These are phyloP conservation scores for Pyrus hybrid DNA, from an alignment of 331 rosid species.

Conservation along the genomic window DNA sequence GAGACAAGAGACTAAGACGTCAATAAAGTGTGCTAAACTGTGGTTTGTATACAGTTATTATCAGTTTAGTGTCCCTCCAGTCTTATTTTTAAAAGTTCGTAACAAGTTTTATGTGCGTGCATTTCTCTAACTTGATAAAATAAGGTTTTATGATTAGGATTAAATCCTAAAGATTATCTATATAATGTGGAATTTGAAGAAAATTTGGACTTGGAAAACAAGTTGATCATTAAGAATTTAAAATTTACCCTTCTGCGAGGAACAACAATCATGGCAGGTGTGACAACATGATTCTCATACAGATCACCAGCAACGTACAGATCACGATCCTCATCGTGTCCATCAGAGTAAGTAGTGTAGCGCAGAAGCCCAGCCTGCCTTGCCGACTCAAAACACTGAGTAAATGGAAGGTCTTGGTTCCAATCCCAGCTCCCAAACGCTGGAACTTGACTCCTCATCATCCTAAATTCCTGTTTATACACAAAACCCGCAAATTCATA, in stretches of 20 bases:
- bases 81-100: no score
- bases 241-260: conserved; percentile 64
- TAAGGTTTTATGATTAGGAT: no score
- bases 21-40: no score
- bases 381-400: conserved; percentile 82
- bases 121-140: no score
- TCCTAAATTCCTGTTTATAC: conserved; percentile 2
- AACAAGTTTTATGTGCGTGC: no score
- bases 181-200: not conserved
- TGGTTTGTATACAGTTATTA: no score
- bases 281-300: conserved; percentile 58
- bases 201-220: not conserved
- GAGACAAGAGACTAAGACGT: no score
- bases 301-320: conserved; percentile 68
- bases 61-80: no score
- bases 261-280: conserved; percentile 82
- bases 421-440: conserved; percentile 96
- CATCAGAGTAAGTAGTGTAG: conserved; percentile 41
- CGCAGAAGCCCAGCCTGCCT: conserved; percentile 47
- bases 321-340: conserved; percentile 38
- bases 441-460: conserved; percentile 45
- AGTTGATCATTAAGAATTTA: not conserved
- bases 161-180: no score
- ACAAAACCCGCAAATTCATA: not conserved
- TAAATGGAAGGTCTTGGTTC: conserved; percentile 73